Conservation (phyloP, 208 protist genomes). For the Phytomonas sp. region DNA sequence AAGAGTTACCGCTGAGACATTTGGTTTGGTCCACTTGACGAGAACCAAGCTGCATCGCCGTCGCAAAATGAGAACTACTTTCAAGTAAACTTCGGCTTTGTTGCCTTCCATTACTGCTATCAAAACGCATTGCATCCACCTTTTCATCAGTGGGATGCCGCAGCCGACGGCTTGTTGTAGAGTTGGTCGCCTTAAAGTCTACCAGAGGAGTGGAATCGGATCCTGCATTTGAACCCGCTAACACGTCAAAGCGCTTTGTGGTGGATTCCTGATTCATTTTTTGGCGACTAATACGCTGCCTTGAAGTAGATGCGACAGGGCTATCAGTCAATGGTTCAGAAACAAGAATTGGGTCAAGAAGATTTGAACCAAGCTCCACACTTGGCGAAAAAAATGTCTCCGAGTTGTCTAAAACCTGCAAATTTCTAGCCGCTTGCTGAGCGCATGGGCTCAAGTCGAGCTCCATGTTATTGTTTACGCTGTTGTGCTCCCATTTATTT, state of each 20-base stretch:
- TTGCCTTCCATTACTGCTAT: not conserved
- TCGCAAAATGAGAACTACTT: not conserved
- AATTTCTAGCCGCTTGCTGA: not conserved
- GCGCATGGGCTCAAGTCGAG: not conserved
- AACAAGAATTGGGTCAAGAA: not conserved
- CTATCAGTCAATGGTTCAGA: not conserved
- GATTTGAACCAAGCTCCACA: not conserved
- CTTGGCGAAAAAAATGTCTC: not conserved
- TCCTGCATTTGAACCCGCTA: not conserved
- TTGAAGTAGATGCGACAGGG: not conserved
- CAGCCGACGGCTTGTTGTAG: not conserved
- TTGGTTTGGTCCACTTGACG: not conserved
- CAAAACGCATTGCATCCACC: not conserved
- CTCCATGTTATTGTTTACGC: not conserved
- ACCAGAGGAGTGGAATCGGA: not conserved
- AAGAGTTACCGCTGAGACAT: not conserved
- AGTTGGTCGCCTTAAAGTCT: not conserved
- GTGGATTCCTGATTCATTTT: not conserved
- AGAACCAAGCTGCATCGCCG: not conserved
- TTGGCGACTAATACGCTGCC: not conserved
- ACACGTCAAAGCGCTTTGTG: not conserved
- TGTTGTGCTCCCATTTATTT: not conserved
- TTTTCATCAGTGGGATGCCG: not conserved
- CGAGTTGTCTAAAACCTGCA: not conserved
- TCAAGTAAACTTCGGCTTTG: slow-evolving; percentile 3